Base-by-base conservation (phyloP, 768 basidiomycete genomes). In the Boletus sp. region DNA sequence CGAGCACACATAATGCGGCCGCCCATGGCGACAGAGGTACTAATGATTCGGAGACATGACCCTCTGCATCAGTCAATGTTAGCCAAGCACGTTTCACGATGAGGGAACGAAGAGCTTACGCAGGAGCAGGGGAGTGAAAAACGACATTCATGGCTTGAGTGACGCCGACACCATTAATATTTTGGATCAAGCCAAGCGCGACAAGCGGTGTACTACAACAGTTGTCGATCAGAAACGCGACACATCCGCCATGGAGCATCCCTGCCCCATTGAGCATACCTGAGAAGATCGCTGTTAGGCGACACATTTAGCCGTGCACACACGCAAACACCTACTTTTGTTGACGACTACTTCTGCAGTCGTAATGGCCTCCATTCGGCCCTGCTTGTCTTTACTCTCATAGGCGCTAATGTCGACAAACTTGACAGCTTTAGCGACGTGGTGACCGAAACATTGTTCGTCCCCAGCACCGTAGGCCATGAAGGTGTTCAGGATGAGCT, bases 261-360 rank as follows among this genome's bases (percentile, higher is more conserved):
- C 84, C 83, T 25, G 85, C 84, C 13, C 87, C 87, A 60, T 89
- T 90, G 32, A 88, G 73, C 85, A 88, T 87, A 53, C 79, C 87
- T 86, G 57, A 35, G 21, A 7, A 8, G 43, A 35, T 19, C 39
- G 14, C 11, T 17, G 54, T 61, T 43, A 61, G 55, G 45, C 14
- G 41, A 54, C 7, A 4, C 21, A 5, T 27, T n/a, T 8, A 13
- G n/a, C 1, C 6, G 1, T 15, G 25, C 23, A 13, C 39, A 33
- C 5, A 29, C 4, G 30, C 15, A 8, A 50, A 44, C 1, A 66
- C 83, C 30, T 65, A 83, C 86, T 77, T 73, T 84, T 84, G 48
- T 78, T 76, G 43, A 87, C 83, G 45, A 76, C 69, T 10, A 88
- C 72, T 64, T 88, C 88, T 4, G 84, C 82, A 8, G 81, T 71